Percentiles rank a stretch among this genome's conserved stretches.
These are phyloP conservation scores for Xylariaceae sp. DNA, from an alignment of 2,329 filamentous ascomycete genomes.

Conservation along the genomic window DNA sequence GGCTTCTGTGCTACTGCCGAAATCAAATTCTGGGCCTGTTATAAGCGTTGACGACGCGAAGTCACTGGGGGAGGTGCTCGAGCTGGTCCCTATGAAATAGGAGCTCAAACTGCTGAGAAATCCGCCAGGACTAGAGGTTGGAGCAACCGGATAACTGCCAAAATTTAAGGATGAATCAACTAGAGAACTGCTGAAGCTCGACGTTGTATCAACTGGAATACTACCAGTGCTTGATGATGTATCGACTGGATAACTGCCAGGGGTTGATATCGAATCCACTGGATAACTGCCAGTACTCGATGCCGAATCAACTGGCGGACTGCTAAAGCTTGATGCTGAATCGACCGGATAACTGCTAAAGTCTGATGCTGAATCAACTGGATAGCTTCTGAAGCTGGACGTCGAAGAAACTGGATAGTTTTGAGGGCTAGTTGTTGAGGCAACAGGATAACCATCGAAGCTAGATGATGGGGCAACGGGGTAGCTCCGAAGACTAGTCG, in stretches of 20 bases:
- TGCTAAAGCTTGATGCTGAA: conserved; percentile 19
- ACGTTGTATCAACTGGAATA: conserved; percentile 19
- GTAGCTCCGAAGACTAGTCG: background rate
- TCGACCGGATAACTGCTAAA: conserved; percentile 1
- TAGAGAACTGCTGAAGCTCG: conserved; percentile 26
- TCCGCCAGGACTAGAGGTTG: background rate
- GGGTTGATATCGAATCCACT: conserved; percentile 11
- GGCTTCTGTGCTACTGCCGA: background rate
- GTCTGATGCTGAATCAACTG: background rate
- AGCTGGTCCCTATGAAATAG: background rate
- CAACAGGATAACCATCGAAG: background rate
- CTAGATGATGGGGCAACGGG: background rate
- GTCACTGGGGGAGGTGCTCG: too few species aligned
- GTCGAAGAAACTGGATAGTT: conserved; percentile 19
- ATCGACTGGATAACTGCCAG: background rate
- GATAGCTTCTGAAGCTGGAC: conserved; percentile 22
- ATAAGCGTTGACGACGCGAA: too few species aligned
- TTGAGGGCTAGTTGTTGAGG: conserved; percentile 2
- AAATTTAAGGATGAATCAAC: conserved; percentile 26
- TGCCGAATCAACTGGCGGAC: conserved; percentile 15
- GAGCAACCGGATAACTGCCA: conserved; percentile 8
- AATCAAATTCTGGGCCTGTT: too few species aligned
- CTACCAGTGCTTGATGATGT: conserved; percentile 7
- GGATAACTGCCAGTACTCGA: conserved; percentile 20
- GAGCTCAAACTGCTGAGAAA: background rate